Base-by-base conservation (phyloP, 345 rosid genomes). In the Brassica cretica region DNA sequence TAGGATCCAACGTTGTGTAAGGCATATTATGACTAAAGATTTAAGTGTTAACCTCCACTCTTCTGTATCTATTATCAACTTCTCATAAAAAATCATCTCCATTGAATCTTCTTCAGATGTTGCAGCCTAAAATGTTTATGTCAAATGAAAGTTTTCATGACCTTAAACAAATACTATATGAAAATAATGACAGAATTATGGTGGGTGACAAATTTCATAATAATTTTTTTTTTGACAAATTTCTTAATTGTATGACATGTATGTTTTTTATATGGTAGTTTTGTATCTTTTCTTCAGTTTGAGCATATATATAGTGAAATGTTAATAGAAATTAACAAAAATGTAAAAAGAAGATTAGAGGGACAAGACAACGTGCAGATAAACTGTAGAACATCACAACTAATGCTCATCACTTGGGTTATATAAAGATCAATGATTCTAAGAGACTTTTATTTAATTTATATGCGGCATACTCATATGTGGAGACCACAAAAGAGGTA, bases 31-130 rank as follows among this genome's bases (percentile, higher is more conserved):
- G 24, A 53, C 59, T 53, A 16, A 53, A 53, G 59, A 5, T 18
- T 53, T 15, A 53, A 53, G 59, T 15, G 59, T 49, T 55, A 19
- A 77, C 25, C 15, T 37, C 53, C 46, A 39, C 24, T 15, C 59
- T 68, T 30, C 59, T 73, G 66, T 74, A 74, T 61, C 67, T 49
- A 79, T 67, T 53, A 64, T 69, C 65, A 74, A 74, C 70, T 59
- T 39, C 41, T 72, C 62, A 67, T 9, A 30, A 27, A 27, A 27
- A 27, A 70, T 74, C 29, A 64, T 44, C 33, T 64, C 37, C 70
- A 61, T 10, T 61, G 19, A 55, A 11, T 66, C 58, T 2, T 69
- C 44, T 61, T 46, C 60, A 59, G 11, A 9, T 39, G 46, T 39
- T 59, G 15, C 12, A 75, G 73, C 35, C 15, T 19, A 10, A 19